These are phyloP conservation scores for Bathelium albidoporum DNA, from an alignment of 495 filamentous ascomycete genomes.

Conservation along the genomic window DNA sequence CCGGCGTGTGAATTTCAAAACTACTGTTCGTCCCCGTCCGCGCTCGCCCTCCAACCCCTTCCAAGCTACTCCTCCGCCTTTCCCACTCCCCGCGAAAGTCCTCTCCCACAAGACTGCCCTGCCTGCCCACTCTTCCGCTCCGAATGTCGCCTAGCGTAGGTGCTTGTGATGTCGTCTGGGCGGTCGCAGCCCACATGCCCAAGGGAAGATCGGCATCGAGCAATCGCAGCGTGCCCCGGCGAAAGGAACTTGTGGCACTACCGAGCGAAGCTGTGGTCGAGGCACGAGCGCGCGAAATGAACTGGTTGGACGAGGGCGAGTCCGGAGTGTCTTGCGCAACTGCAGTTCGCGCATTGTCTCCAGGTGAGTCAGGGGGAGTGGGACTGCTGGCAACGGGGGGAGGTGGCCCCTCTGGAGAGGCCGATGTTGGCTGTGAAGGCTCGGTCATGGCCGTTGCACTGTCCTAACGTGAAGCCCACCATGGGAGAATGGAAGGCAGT, in stretches of 20 bases:
- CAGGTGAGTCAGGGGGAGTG: not conserved
- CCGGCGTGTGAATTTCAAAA: conserved; percentile 1
- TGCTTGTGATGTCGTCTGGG: conserved; percentile 31
- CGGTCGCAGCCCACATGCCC: conserved; percentile 46
- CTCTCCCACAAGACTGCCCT: conserved; percentile 27
- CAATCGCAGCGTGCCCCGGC: conserved; percentile 38
- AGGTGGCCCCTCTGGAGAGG: not conserved
- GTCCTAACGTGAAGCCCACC: not conserved
- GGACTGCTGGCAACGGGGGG: not conserved
- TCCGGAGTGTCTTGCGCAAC: not conserved
- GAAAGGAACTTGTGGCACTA: conserved; percentile 24
- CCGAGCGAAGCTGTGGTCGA: conserved; percentile 21
- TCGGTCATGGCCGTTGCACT: not conserved
- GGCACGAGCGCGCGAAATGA: conserved; percentile 11
- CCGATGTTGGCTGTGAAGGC: not conserved
- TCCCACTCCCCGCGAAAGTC: conserved; percentile 25
- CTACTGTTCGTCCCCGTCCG: conserved; percentile 3
- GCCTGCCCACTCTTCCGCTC: conserved; percentile 28
- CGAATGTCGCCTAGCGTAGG: conserved; percentile 36
- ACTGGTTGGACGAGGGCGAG: not conserved
- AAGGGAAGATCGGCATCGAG: conserved; percentile 38
- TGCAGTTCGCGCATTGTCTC: not conserved
- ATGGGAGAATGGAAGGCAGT: not conserved
- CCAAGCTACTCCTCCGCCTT: conserved; percentile 14
- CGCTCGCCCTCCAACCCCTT: not conserved